Base-by-base conservation (phyloP, 192 early-diverging fungal genomes). In the Coemansia sp. region DNA sequence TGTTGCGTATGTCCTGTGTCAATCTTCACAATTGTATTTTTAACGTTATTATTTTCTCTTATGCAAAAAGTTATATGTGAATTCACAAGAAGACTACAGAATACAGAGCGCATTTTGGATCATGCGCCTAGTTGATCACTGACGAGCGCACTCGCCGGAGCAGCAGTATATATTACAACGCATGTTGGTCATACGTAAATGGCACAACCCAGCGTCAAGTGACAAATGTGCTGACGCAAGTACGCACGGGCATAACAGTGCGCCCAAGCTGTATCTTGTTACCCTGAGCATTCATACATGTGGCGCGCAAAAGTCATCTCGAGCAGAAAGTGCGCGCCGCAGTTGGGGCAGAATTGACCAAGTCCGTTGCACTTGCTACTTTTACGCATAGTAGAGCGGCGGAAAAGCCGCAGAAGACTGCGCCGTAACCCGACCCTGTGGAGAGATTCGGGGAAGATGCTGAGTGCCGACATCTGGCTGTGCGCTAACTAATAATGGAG, bases 261-360 rank as follows among this genome's bases (percentile, higher is more conserved):
- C 14, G 16, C 12, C 38, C 23, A 28, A n/a, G 49, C 21, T 24
- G 16, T 24, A 31, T 23, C 28, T 21, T 18, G 21, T 26, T 60
- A 28, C n/a, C 49, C 25, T 49, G 26, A 49, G 53, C 77, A 80
- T 68, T 80, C 77, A 57, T 74, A 70, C 64, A 80, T 58, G 24
- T 80, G 77, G 28, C 72, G 77, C n/a, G 71, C 71, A 65, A 74
- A 80, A 14, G 77, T 80, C 71, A 80, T 70, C 19, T 80, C 77
- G 21, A 80, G 64, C 50, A 80, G 54, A 57, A 80, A 80, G 34
- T 80, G 77, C 1, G 77, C 77, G 14, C 68, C 72, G 38, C 77
- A 80, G 68, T 74, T 73, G n/a, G 72, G 77, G 30, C 77, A 80
- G 54, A 59, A 38, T 61, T 74, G 77, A 18, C 77, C 77, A 14